phyloP scores from a whole-genome alignment of 768 basidiomycete genomes.

The Cyathus striatus region DNA sequence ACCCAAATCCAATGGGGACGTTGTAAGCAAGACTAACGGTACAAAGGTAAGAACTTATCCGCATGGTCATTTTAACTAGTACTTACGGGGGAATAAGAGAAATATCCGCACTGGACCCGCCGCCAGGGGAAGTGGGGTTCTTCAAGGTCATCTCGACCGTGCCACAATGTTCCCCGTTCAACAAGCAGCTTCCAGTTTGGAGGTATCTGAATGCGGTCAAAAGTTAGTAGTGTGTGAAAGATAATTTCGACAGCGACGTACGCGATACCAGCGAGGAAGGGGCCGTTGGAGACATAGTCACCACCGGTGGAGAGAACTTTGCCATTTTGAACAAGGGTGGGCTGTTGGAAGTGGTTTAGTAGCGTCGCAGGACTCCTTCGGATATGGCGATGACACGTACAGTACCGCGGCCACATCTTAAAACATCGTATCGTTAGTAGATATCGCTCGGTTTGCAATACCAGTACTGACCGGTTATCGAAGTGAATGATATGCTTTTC shows the following conservation, averaged over 20 bases:
- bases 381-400: neutral
- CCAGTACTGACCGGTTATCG: neutral
- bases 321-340: neutral
- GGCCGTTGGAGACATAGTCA: neutral
- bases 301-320: neutral
- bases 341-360: neutral
- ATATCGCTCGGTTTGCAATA: neutral
- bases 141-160: neutral
- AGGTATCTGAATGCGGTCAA: too few relatives aligned
- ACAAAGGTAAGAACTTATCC: neutral
- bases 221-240: too few relatives aligned
- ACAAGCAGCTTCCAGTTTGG: too few relatives aligned
- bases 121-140: neutral
- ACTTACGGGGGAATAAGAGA: neutral
- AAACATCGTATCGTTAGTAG: neutral
- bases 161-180: too few relatives aligned
- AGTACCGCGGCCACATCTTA: neutral
- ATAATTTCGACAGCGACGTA: too few relatives aligned
- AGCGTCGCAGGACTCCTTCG: neutral
- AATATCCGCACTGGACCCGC: too few relatives aligned
- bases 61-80: too few relatives aligned
- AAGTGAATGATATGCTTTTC: neutral
- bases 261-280: neutral
- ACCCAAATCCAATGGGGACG: neutral
- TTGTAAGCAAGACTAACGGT: neutral